Evolutionary conservation across 306 rosid species (phyloP).

Genomic region (Gynostemma pentaphyllum): DNA sequence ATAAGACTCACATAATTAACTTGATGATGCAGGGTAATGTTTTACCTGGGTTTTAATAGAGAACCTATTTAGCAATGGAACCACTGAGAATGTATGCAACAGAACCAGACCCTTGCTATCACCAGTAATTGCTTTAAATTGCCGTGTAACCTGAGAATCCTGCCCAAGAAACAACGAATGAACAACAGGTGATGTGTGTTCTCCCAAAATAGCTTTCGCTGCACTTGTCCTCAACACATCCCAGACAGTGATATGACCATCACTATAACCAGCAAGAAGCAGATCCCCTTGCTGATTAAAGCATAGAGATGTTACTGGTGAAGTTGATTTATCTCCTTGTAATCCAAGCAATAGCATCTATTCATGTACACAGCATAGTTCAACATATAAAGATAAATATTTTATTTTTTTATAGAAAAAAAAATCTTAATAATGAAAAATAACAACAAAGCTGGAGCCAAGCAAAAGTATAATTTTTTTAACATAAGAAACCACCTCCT

Average conservation of each 20-base stretch:
- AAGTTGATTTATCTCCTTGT: constrained; percentile 68
- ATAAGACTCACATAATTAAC: constrained; percentile 11
- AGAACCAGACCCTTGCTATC: constrained; percentile 91
- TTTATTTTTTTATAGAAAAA: too few relatives aligned
- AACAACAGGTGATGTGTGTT: constrained; percentile 82
- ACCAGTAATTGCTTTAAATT: constrained; percentile 88
- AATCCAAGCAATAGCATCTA: constrained; percentile 74
- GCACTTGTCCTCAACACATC: constrained; percentile 66
- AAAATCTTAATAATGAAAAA: not conserved
- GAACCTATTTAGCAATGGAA: constrained; percentile 70
- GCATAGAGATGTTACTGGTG: constrained; percentile 82
- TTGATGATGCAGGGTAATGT: constrained; percentile 6
- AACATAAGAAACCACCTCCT: too few relatives aligned
- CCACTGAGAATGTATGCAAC: constrained; percentile 61
- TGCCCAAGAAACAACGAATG: constrained; percentile 80
- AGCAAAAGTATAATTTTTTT: not conserved
- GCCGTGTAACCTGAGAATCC: constrained; percentile 86
- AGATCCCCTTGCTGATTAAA: constrained; percentile 93
- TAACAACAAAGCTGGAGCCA: not conserved
- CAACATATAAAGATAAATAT: not conserved
- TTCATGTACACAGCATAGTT: constrained; percentile 15
- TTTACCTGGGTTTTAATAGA: constrained; percentile 75
- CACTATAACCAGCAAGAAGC: constrained; percentile 88
- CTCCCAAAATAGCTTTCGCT: constrained; percentile 72
- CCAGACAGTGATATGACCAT: constrained; percentile 88